Conservation (phyloP, 2,329 filamentous ascomycete species). For the Cladophialophora bantiana region DNA sequence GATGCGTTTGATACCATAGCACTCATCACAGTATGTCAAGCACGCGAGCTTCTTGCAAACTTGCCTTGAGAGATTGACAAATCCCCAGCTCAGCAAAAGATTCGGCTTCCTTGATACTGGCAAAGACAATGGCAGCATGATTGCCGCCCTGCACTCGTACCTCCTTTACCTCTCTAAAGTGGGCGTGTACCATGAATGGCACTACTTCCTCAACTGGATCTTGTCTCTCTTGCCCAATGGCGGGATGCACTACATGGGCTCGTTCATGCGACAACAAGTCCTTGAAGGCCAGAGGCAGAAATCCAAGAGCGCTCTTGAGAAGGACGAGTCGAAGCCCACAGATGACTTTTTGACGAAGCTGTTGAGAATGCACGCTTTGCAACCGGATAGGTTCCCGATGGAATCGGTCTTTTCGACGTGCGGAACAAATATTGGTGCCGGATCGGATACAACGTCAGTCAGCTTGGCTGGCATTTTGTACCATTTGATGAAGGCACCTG, state of each 20-base stretch:
- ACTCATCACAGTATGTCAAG: constrained; percentile 41
- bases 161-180: constrained; percentile 50
- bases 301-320: constrained; percentile 30
- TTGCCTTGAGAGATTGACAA: not conserved
- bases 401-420: constrained; percentile 31
- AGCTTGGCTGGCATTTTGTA: constrained; percentile 75
- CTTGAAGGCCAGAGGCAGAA: constrained; percentile 39
- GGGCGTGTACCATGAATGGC: constrained; percentile 53
- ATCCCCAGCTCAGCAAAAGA: constrained; percentile 43
- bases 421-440: constrained; percentile 60
- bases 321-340: constrained; percentile 35
- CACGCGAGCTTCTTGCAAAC: not conserved
- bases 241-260: constrained; percentile 45
- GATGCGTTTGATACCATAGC: constrained; percentile 47
- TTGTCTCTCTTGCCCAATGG: constrained; percentile 43
- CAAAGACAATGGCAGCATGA: constrained; percentile 46
- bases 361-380: constrained; percentile 43
- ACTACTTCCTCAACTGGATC: constrained; percentile 46
- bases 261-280: constrained; percentile 45
- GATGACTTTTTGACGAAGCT: constrained; percentile 54
- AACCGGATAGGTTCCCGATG: constrained; percentile 46
- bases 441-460: constrained; percentile 80
- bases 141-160: constrained; percentile 48
- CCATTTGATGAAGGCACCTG: constrained; percentile 70
- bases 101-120: constrained; percentile 47